Conservation (phyloP, 228 moss, liverwort and hornwort genomes). For the Sphagnum fallax region DNA sequence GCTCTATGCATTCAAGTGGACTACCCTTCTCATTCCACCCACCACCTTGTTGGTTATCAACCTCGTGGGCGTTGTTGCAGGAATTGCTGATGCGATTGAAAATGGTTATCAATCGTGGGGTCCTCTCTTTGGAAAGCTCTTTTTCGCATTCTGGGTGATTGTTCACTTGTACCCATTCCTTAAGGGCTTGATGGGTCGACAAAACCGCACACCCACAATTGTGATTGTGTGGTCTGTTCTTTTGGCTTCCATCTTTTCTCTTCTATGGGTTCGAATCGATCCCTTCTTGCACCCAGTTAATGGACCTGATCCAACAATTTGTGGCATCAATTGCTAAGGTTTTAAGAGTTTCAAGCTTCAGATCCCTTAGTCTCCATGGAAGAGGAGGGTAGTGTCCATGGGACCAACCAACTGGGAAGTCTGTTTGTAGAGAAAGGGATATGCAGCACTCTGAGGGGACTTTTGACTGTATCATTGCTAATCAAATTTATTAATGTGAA, state of each 20-base stretch:
- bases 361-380: too few relatives aligned
- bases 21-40: conserved; percentile 65
- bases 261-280: conserved; percentile 73
- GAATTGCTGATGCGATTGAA: conserved; percentile 71
- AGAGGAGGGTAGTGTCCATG: too few relatives aligned
- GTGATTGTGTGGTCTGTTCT: conserved; percentile 78
- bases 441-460: too few relatives aligned
- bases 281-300: conserved; percentile 50
- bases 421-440: too few relatives aligned
- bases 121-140: conserved; percentile 73
- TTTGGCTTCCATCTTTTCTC: conserved; percentile 75
- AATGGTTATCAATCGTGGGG: conserved; percentile 79
- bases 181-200: conserved; percentile 80
- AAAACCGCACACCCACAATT: conserved; percentile 74
- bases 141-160: conserved; percentile 90
- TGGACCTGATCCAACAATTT: conserved; percentile 33
- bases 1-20: conserved; percentile 72
- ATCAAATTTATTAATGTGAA: too few relatives aligned
- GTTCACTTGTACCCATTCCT: conserved; percentile 83
- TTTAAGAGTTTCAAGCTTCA: too few relatives aligned
- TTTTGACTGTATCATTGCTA: too few relatives aligned
- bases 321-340: conserved; percentile 56
- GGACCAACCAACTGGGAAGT: too few relatives aligned
- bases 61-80: conserved; percentile 70
- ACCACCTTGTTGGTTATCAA: conserved; percentile 69